These are phyloP conservation scores for Nicotiana tabacum DNA, from an alignment of 257 asterid species.

Conservation along the genomic window DNA sequence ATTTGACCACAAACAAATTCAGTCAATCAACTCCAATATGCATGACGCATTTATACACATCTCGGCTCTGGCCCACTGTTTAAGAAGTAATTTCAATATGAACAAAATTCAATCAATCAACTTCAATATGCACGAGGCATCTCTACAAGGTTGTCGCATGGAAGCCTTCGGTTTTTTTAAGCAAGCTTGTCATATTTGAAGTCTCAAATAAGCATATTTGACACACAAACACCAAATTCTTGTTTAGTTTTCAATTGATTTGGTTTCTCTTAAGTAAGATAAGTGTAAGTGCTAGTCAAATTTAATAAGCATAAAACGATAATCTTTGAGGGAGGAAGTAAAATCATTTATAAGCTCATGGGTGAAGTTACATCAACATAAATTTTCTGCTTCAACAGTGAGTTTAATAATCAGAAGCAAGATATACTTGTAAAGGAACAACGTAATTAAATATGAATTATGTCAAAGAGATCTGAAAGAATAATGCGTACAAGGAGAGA, in stretches of 20 bases:
- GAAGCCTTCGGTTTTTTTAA: neutral
- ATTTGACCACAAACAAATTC: neutral
- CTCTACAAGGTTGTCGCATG: neutral
- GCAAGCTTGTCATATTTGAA: neutral
- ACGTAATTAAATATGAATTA: neutral
- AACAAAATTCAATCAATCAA: neutral
- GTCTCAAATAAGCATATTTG: neutral
- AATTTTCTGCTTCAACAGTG: constrained; percentile 1
- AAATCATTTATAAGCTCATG: neutral
- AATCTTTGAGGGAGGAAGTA: neutral
- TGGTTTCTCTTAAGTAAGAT: neutral
- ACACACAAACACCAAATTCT: neutral
- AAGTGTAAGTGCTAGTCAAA: neutral
- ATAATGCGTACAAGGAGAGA: constrained; percentile 2
- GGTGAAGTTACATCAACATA: constrained; percentile 3
- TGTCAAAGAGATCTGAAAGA: neutral
- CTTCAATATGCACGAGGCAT: neutral
- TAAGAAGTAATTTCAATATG: neutral
- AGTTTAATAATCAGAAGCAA: neutral
- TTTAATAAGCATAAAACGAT: neutral
- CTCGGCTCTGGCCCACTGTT: neutral
- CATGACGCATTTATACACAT: neutral
- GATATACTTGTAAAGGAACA: constrained; percentile 1
- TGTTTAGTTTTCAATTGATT: neutral
- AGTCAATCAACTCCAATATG: neutral